phyloP scores from a whole-genome alignment of 2,329 filamentous ascomycete genomes.

The Aciculosporium take region DNA sequence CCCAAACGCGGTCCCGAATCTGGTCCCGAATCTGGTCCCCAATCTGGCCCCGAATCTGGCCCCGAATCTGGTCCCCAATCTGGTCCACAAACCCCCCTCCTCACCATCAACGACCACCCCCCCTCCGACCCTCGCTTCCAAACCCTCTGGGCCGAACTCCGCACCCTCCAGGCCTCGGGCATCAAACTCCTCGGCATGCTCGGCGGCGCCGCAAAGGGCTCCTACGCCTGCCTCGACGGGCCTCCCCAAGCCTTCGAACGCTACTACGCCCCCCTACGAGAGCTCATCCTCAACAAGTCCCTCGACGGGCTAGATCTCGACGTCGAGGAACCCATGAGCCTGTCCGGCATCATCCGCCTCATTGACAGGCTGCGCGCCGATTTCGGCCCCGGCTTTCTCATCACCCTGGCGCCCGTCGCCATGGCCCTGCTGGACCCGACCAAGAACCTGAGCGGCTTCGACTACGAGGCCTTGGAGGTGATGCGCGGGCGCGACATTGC shows the following conservation, averaged over 20 bases:
- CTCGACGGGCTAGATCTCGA: constrained; percentile 65
- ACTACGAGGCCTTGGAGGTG: constrained; percentile 60
- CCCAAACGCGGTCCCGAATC: no score
- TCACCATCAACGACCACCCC: constrained; percentile 69
- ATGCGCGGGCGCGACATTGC: constrained; percentile 50
- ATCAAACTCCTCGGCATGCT: constrained; percentile 78
- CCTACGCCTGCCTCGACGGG: constrained; percentile 46
- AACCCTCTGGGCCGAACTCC: constrained; percentile 66
- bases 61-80: no score
- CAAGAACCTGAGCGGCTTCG: constrained; percentile 64
- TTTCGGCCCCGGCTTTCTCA: constrained; percentile 57
- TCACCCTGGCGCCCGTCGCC: constrained; percentile 71
- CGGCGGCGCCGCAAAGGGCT: constrained; percentile 69
- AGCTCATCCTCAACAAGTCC: constrained; percentile 44
- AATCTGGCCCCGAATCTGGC: no score
- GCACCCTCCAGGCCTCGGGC: constrained; percentile 54
- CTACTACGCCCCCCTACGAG: constrained; percentile 56
- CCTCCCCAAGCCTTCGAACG: constrained; percentile 48
- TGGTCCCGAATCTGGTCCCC: no score
- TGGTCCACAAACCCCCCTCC: no score
- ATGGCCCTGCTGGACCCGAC: constrained; percentile 45
- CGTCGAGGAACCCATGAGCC: constrained; percentile 62
- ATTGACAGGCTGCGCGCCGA: constrained; percentile 54
- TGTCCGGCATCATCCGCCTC: constrained; percentile 50
- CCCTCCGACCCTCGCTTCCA: constrained; percentile 54